Conservation (phyloP, 495 filamentous ascomycete genomes). For the Penicillium taxi region DNA sequence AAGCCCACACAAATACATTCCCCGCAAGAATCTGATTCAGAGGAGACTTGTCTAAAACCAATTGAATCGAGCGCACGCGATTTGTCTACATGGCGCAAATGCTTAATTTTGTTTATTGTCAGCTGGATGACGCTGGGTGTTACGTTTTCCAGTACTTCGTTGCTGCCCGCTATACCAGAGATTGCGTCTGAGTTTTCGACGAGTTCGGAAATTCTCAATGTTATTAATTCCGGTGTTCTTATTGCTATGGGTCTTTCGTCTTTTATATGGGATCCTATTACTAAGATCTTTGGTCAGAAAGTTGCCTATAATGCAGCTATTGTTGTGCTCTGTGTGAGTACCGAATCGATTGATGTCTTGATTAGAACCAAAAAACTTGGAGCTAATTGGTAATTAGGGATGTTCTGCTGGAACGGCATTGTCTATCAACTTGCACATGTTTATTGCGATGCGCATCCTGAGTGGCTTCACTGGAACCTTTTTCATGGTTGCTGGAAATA, state of each 20-base stretch:
- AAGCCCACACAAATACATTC: conserved; percentile 13
- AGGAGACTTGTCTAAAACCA: conserved; percentile 9
- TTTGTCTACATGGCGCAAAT: conserved; percentile 36
- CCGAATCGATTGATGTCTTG: too few species aligned
- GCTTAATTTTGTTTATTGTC: conserved; percentile 35
- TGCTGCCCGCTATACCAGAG: conserved; percentile 36
- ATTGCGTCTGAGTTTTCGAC: conserved; percentile 35
- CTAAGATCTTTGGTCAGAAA: conserved; percentile 26
- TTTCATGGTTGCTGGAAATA: conserved; percentile 43
- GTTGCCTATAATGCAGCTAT: conserved; percentile 34
- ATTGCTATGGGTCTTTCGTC: conserved; percentile 51
- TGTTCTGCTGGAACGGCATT: conserved; percentile 30
- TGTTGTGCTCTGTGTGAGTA: conserved; percentile 28
- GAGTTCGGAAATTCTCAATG: conserved; percentile 31
- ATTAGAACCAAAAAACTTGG: too few species aligned
- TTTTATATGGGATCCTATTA: conserved; percentile 46
- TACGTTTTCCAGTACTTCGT: conserved; percentile 37
- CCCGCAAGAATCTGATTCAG: conserved; percentile 14
- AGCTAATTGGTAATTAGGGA: too few species aligned
- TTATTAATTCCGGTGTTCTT: conserved; percentile 44
- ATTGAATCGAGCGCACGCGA: conserved; percentile 15
- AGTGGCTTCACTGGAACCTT: conserved; percentile 37
- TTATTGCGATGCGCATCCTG: conserved; percentile 35
- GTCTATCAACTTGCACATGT: conserved; percentile 28
- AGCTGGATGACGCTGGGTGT: conserved; percentile 39